Evolutionary conservation across 2,329 filamentous ascomycete genomes (phyloP).

Genomic region (Rutstroemia sp.): DNA sequence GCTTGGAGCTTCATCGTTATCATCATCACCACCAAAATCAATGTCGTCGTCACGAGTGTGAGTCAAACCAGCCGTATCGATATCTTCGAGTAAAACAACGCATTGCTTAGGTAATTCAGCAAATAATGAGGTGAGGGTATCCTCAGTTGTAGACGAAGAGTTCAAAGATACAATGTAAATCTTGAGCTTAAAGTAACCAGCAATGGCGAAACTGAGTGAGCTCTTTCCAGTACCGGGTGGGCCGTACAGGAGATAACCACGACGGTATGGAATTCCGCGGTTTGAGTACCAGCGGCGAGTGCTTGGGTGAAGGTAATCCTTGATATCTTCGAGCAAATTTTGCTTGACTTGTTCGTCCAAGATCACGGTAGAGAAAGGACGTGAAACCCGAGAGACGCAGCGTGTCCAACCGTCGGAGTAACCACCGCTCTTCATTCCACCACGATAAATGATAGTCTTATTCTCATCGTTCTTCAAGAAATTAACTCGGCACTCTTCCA

Average conservation of each 20-base stretch:
- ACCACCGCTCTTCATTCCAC: slow-evolving; percentile 34
- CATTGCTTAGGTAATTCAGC: slow-evolving; percentile 60
- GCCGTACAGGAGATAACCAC: slow-evolving; percentile 76
- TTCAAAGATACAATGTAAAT: slow-evolving; percentile 59
- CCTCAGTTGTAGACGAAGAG: slow-evolving; percentile 54
- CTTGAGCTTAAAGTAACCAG: slow-evolving; percentile 61
- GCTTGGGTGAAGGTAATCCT: slow-evolving; percentile 54
- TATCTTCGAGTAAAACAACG: slow-evolving; percentile 69
- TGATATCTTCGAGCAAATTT: slow-evolving; percentile 51
- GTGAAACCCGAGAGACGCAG: slow-evolving; percentile 50
- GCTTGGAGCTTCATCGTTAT: not conserved
- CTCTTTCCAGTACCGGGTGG: slow-evolving; percentile 77
- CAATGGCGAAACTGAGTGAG: slow-evolving; percentile 61
- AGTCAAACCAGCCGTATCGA: slow-evolving; percentile 65
- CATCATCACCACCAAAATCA: slow-evolving; percentile 7
- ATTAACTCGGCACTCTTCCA: slow-evolving; percentile 48
- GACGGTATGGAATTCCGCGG: slow-evolving; percentile 76
- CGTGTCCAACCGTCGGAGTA: slow-evolving; percentile 46
- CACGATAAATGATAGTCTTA: slow-evolving; percentile 60
- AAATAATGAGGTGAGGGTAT: slow-evolving; percentile 57
- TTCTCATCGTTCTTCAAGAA: slow-evolving; percentile 51
- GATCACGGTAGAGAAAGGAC: slow-evolving; percentile 59
- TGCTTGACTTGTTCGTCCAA: slow-evolving; percentile 54
- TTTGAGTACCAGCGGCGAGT: slow-evolving; percentile 75
- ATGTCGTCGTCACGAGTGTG: slow-evolving; percentile 32